Evolutionary conservation across 208 protist species (phyloP).

Genomic region (Acanthamoeba polyphaga): DNA sequence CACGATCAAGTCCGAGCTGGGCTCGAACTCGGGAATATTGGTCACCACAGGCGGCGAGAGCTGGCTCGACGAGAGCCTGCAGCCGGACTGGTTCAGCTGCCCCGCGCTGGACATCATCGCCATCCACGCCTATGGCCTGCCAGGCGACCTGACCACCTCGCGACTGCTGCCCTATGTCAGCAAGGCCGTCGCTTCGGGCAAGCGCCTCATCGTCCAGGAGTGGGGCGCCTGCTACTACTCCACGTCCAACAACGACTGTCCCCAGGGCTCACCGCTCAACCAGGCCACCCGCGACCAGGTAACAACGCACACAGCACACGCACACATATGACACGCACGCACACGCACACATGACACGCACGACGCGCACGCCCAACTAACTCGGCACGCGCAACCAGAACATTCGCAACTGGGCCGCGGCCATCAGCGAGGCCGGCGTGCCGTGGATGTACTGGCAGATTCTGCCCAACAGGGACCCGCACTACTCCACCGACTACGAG

Average conservation of each 20-base stretch:
- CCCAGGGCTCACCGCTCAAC: neutral
- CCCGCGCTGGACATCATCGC: neutral
- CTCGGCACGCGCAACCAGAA: neutral
- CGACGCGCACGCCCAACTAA: too few species aligned
- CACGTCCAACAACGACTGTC: conserved; percentile 3
- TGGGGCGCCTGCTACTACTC: conserved; percentile 33
- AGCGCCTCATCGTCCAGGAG: conserved; percentile 8
- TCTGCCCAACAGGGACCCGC: neutral
- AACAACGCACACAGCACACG: too few species aligned
- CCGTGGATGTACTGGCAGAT: conserved; percentile 47
- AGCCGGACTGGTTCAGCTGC: conserved; percentile 30
- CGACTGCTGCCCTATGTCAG: neutral
- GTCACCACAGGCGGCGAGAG: conserved; percentile 5
- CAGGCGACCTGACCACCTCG: neutral
- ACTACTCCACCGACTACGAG: neutral
- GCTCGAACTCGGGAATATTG: neutral
- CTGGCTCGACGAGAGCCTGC: neutral
- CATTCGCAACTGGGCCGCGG: neutral
- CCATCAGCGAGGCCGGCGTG: neutral
- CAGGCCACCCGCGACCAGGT: neutral
- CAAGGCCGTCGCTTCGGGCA: neutral
- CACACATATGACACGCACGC: too few species aligned
- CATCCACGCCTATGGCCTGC: conserved; percentile 6
- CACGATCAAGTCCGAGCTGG: conserved; percentile 38
- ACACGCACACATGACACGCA: too few species aligned